Evolutionary conservation across 805 yeast species (phyloP).

Genomic region (Yamadazyma takamatsuzukensis): DNA sequence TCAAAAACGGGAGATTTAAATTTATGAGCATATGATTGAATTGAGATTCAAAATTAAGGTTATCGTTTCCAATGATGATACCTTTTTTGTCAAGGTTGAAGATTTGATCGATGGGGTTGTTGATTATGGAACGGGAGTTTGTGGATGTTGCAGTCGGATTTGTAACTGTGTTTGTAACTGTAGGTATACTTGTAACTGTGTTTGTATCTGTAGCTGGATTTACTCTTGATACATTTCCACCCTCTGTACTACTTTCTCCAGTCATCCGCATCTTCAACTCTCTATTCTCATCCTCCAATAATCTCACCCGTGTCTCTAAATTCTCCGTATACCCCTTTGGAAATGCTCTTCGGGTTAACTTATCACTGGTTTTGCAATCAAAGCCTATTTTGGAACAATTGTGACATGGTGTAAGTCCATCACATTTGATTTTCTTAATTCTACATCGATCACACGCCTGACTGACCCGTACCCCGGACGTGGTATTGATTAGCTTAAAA

Average conservation of each 20-base stretch:
- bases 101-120: slow-evolving; percentile 45
- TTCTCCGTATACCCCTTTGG: slow-evolving; percentile 94
- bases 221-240: no score
- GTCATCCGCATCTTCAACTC: slow-evolving; percentile 31
- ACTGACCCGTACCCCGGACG: slow-evolving; percentile 49
- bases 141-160: neutral
- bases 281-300: slow-evolving; percentile 57
- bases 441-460: slow-evolving; percentile 85
- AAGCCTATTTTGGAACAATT: slow-evolving; percentile 64
- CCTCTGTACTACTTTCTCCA: slow-evolving; percentile 5
- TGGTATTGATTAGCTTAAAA: slow-evolving; percentile 35
- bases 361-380: slow-evolving; percentile 69
- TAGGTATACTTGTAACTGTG: neutral
- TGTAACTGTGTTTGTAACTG: neutral
- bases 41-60: slow-evolving; percentile 43
- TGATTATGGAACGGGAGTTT: slow-evolving; percentile 2
- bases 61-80: slow-evolving; percentile 42
- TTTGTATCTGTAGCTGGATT: neutral
- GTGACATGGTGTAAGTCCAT: slow-evolving; percentile 68
- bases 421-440: slow-evolving; percentile 72
- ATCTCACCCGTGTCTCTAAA: slow-evolving; percentile 82
- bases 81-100: slow-evolving; percentile 42
- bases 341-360: slow-evolving; percentile 69
- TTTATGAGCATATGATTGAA: slow-evolving; percentile 42
- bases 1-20: slow-evolving; percentile 40